Base-by-base conservation (phyloP, 306 rosid species). In the Vigna nakashimae region DNA sequence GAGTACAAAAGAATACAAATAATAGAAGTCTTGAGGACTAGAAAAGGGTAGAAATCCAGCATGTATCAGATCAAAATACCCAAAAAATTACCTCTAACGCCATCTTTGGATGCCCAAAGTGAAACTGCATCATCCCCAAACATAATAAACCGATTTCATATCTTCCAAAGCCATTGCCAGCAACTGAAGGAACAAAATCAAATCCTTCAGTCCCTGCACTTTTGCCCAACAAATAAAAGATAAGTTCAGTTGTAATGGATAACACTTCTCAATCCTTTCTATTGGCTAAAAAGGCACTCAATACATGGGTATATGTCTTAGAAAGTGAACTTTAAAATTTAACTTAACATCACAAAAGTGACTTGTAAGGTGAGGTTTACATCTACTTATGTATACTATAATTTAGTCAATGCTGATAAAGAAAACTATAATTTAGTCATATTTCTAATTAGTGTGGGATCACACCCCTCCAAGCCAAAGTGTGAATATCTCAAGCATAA, bases 131-230 rank as follows among this genome's bases (percentile, higher is more conserved):
- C 97, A 92, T 89, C 81, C 98, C 98, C 81, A 91, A 86, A 85
- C 90, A 94, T 76, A 91, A 90, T 82, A 92, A 83, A 74, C 90
- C 97, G 77, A 89, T 85, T 88, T 92, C 98, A 73, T 88, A 94
- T 87, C 97, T 90, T 77, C 98, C 98, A 74, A 83, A 87, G 85
- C 67, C 84, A 84, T 79, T 88, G 76, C 83, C 77, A 75, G 90
- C 86, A 82, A 81, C 84, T 13, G 95, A 88, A 82, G 97, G 90
- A 78, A 88, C 83, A 73, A 79, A 86, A 83, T 92, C 98, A 85
- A 86, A 85, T 89, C 98, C 98, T 88, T 94, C 97, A 20, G 90
- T 91, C 97, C 98, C 98, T 94, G 98, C 96, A 92, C 98, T 94
- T 88, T 90, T 84, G 87, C 80, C 85, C 87, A 84, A 82, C 59